Percentiles rank a stretch among this genome's conserved stretches.
These are phyloP conservation scores for Pittosporum tobira DNA, from an alignment of 129 eudicot species.

Conservation along the genomic window DNA sequence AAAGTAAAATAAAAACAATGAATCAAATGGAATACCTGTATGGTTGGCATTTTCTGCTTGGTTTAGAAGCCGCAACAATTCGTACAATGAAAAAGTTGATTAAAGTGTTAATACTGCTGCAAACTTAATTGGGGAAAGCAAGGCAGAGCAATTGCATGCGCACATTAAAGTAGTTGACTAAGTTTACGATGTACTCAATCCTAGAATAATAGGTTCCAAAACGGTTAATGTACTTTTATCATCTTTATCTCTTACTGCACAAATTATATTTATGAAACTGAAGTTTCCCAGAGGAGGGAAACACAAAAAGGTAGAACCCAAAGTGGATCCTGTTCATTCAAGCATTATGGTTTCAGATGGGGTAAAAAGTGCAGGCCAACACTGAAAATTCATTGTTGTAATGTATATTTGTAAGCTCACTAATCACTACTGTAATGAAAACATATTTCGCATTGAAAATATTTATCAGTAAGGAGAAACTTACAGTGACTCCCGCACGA, in stretches of 20 bases:
- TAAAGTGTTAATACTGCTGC: conserved; percentile 5
- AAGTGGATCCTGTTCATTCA: neutral
- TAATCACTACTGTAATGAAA: neutral
- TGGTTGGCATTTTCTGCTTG: conserved; percentile 81
- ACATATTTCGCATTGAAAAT: neutral
- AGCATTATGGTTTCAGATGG: neutral
- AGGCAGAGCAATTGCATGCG: neutral
- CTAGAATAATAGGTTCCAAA: neutral
- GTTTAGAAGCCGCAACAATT: conserved; percentile 10
- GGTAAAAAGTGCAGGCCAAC: neutral
- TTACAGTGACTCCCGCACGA: conserved; percentile 79
- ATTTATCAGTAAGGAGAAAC: conserved; percentile 17
- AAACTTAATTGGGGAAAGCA: neutral
- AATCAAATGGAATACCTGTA: conserved; percentile 47
- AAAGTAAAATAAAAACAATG: neutral
- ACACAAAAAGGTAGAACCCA: no score
- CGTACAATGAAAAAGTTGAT: conserved; percentile 33
- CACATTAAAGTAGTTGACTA: neutral
- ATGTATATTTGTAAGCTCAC: neutral
- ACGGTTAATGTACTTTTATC: no score
- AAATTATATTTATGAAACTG: no score
- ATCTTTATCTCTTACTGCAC: no score
- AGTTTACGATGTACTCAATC: neutral
- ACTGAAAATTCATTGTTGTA: neutral
- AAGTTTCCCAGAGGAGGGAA: no score